A percentile compares a stretch with the other conserved stretches of the same genome.
Evolutionary conservation across 2,329 filamentous ascomycete species (phyloP).

Genomic region (Colletotrichum orchidophilum): DNA sequence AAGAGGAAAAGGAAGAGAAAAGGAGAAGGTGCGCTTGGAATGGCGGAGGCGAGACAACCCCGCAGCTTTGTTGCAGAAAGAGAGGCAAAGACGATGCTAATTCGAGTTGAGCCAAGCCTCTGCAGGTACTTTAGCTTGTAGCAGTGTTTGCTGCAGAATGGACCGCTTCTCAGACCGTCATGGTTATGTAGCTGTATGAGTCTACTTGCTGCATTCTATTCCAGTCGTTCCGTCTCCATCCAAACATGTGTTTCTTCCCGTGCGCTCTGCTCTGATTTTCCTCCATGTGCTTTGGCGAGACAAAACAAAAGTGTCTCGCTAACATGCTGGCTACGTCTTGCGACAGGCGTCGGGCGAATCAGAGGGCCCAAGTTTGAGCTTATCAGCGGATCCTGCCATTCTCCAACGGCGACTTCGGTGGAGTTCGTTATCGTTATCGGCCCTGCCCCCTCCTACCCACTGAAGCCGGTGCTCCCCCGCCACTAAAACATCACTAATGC

Average conservation of each 20-base stretch:
- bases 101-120: neutral
- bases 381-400: constrained; percentile 19
- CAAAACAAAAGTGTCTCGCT: neutral
- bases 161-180: neutral
- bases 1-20: neutral
- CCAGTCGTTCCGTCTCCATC: neutral
- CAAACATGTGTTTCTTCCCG: neutral
- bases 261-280: neutral
- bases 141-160: neutral
- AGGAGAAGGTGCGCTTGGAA: neutral
- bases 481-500: neutral
- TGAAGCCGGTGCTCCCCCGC: neutral
- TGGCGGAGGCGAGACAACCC: constrained; percentile 8
- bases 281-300: neutral
- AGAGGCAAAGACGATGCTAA: constrained; percentile 17
- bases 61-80: constrained; percentile 19
- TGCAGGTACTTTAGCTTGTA: neutral
- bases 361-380: constrained; percentile 15
- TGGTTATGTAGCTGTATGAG: neutral
- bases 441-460: constrained; percentile 5
- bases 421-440: constrained; percentile 25
- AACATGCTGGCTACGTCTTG: neutral
- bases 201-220: neutral
- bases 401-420: constrained; percentile 7
- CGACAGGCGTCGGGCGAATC: constrained; percentile 20